Base-by-base conservation (phyloP, 371 early-diverging fungal genomes). In the Lichtheimia hyalospora region DNA sequence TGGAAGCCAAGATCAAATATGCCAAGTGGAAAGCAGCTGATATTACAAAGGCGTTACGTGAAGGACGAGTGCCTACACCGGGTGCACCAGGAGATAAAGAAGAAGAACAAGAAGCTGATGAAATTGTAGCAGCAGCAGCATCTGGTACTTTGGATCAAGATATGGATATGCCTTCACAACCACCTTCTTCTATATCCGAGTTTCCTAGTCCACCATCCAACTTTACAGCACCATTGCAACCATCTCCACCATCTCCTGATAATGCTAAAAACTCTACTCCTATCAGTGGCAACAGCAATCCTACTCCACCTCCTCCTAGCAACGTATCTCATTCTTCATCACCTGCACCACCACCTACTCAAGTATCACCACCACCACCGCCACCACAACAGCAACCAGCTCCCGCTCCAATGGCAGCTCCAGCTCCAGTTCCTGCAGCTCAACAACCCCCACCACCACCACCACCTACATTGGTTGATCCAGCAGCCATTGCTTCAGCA, bases 11-110 rank as follows among this genome's bases (percentile, higher is more conserved):
- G 77, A 92, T 97, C 60, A 92, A 89, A 59, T 97, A 98, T 72
- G 84, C 98, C 1, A 96, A 97, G 67, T 98, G 92, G 91, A 90
- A 95, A 54, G 97, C 97, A 3, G 84, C 92, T 0, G 95, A 96
- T 63, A 96, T 98, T 28, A 79, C 92, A 58, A 96, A 94, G 66
- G 94, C 96, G 1, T 64, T 95, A 20, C 82, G 90, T n/a, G 96
- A 95, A 68, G 98, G 96, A 5, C 82, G 92, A 20, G 62, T 53
- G 7, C 94, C 96, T 14, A 70, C 61, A 10, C 77, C 88, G 21
- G 91, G 89, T 25, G 84, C 88, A 57, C 85, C 89, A 3, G 79
- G 73, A 14, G 79, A 68, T 21, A 61, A 64, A 5, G 57, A 67
- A 34, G 61, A 58, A 43, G 53, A 53, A 3, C 62, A 52, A 40